Evolutionary conservation across 1,139 yeast genomes (phyloP).

Genomic region (Kazachstania sp.): DNA sequence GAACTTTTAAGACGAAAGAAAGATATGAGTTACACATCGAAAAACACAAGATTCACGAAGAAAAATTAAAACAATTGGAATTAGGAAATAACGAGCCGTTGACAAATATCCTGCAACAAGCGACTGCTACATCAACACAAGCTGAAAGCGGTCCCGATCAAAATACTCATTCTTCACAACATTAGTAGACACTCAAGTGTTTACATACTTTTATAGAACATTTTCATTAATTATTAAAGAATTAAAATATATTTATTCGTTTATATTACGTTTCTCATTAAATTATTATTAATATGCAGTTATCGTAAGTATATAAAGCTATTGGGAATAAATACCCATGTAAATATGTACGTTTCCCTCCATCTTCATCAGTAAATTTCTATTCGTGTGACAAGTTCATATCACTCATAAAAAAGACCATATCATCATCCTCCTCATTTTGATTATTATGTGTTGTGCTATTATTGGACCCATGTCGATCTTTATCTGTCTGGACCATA

Average conservation of each 20-base stretch:
- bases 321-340: neutral
- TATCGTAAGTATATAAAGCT: no score
- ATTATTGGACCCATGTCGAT: constrained; percentile 2
- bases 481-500: neutral
- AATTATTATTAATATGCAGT: neutral
- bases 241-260: neutral
- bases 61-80: constrained; percentile 24
- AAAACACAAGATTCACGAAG: constrained; percentile 29
- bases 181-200: no score
- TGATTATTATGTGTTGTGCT: constrained; percentile 26
- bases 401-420: constrained; percentile 84
- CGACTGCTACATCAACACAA: no score
- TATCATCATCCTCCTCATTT: constrained; percentile 63
- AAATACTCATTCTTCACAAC: no score
- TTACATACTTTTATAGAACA: no score
- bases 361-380: neutral
- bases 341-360: neutral
- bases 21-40: constrained; percentile 27
- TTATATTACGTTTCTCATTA: neutral
- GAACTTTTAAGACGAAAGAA: constrained; percentile 30
- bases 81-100: neutral
- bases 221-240: no score
- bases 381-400: constrained; percentile 41
- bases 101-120: no score
- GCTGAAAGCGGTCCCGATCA: no score